Conservation (phyloP, 129 eudicot species). For the Escallonia herrerae region DNA sequence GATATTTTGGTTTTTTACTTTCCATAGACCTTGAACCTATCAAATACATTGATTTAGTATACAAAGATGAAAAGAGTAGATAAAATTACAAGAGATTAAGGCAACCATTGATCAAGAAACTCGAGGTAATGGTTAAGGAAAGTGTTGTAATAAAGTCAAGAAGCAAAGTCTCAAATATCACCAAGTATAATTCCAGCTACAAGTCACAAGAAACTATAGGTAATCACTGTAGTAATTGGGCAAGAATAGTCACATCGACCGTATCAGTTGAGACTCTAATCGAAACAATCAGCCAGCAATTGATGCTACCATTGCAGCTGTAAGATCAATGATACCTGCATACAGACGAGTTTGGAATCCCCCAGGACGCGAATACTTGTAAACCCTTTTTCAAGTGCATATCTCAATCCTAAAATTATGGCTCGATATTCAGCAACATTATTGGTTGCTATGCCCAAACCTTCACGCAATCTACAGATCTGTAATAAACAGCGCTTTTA, state of each 20-base stretch:
- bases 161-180: not conserved
- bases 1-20: slow-evolving; percentile 59
- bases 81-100: not conserved
- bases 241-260: no score
- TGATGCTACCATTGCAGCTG: not conserved
- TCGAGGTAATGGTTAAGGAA: not conserved
- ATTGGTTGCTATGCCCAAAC: slow-evolving; percentile 74
- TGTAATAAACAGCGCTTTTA: slow-evolving; percentile 16
- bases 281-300: no score
- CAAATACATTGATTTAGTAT: slow-evolving; percentile 3
- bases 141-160: not conserved
- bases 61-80: not conserved
- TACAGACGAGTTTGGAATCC: slow-evolving; percentile 90
- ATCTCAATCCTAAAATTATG: slow-evolving; percentile 74
- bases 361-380: slow-evolving; percentile 70
- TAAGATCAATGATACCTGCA: slow-evolving; percentile 51
- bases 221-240: no score
- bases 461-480: slow-evolving; percentile 86
- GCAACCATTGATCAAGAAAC: not conserved
- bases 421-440: slow-evolving; percentile 90
- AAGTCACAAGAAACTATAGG: not conserved
- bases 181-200: not conserved
- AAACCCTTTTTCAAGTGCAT: slow-evolving; percentile 81
- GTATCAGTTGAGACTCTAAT: no score
- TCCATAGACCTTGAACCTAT: slow-evolving; percentile 87